Percentiles rank a stretch among this genome's conserved stretches.
Conservation (phyloP, 176 grass and related monocot genomes). For the Juncus inflexus region DNA sequence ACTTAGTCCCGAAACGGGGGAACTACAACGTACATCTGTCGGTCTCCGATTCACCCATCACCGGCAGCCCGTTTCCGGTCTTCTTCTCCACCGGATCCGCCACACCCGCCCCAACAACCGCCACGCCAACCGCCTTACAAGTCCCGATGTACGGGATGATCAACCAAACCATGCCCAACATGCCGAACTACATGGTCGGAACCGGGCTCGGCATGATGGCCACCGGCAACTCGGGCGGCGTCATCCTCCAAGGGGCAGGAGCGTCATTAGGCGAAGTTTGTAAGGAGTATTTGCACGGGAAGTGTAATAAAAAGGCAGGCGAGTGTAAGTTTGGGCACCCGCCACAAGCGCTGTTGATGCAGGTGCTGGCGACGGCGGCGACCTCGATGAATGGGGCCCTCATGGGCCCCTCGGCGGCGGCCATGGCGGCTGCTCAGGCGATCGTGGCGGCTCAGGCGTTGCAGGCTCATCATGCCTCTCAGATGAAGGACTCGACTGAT, state of each 20-base stretch:
- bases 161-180: conserved; percentile 98
- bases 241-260: conserved; percentile 71
- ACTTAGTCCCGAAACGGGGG: conserved; percentile 72
- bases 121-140: conserved; percentile 18
- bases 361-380: conserved; percentile 47
- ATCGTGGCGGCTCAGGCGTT: conserved; percentile 88
- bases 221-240: conserved; percentile 47
- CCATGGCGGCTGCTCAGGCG: conserved; percentile 94
- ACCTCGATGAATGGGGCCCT: conserved; percentile 54
- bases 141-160: conserved; percentile 70
- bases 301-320: conserved; percentile 44
- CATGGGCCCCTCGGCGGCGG: conserved; percentile 83
- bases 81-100: conserved; percentile 62
- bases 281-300: conserved; percentile 62
- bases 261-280: conserved; percentile 84
- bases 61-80: conserved; percentile 93
- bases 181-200: conserved; percentile 80
- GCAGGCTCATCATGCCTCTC: conserved; percentile 72
- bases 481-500: conserved; percentile 64
- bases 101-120: conserved; percentile 10
- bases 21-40: conserved; percentile 89
- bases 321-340: conserved; percentile 73
- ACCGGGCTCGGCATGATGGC: conserved; percentile 31
- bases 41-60: conserved; percentile 55
- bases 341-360: conserved; percentile 73